Conservation (phyloP, 2,329 filamentous ascomycete species). For the Botrytis sinoallii region DNA sequence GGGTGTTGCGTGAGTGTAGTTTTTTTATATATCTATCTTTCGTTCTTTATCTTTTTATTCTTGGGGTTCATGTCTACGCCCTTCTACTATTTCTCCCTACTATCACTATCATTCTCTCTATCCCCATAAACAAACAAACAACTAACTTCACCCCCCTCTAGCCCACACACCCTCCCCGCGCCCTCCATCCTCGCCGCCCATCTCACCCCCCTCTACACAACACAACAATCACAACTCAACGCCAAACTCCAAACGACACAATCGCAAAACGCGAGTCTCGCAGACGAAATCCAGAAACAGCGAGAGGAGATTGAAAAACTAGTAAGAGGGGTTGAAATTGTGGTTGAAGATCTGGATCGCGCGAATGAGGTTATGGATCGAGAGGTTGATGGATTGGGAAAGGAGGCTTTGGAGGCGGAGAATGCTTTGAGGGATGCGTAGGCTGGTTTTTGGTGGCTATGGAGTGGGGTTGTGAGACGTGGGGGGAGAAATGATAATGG, state of each 20-base stretch:
- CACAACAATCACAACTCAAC: conserved; percentile 55
- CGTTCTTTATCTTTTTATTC: background rate
- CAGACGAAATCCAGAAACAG: conserved; percentile 51
- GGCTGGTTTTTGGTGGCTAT: background rate
- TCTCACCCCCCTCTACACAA: conserved; percentile 50
- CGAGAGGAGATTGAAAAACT: conserved; percentile 53
- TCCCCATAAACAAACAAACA: background rate
- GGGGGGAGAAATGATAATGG: background rate
- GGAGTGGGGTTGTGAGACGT: background rate
- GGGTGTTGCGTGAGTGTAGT: conserved; percentile 10
- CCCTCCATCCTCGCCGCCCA: conserved; percentile 53
- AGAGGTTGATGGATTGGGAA: conserved; percentile 26
- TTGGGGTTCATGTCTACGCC: no score
- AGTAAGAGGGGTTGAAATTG: conserved; percentile 48
- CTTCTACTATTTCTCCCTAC: no score
- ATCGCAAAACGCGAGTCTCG: conserved; percentile 53
- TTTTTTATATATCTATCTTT: background rate
- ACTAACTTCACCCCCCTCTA: conserved; percentile 27
- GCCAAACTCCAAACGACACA: conserved; percentile 56
- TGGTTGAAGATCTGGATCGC: conserved; percentile 52
- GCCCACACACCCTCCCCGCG: conserved; percentile 56
- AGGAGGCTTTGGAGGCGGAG: conserved; percentile 29
- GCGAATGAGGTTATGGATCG: conserved; percentile 40
- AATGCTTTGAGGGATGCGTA: conserved; percentile 20
- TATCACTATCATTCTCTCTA: background rate